Conservation (phyloP, 2,329 filamentous ascomycete species). For the Calonectria pauciramosa region DNA sequence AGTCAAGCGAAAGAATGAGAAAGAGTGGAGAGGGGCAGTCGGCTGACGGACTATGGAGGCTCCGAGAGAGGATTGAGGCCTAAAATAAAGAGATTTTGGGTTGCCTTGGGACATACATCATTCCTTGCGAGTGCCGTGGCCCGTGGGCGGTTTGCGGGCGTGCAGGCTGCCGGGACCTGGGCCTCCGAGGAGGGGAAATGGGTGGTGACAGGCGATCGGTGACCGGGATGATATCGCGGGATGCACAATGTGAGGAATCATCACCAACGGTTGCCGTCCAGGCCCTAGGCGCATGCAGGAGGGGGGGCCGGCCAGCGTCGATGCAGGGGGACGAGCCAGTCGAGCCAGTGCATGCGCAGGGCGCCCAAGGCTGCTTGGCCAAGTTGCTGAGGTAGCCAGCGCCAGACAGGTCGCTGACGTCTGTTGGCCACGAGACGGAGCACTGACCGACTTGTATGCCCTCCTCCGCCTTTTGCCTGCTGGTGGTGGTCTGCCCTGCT, state of each 20-base stretch:
- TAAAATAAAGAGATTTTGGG: slow-evolving; percentile 11
- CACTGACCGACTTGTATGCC: not conserved
- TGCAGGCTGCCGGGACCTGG: not conserved
- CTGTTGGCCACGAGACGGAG: not conserved
- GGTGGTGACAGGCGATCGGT: slow-evolving; percentile 17
- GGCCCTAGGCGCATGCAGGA: slow-evolving; percentile 6
- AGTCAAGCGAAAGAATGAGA: slow-evolving; percentile 23
- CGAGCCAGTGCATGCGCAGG: not conserved
- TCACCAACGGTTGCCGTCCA: slow-evolving; percentile 12
- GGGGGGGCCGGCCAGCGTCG: not conserved
- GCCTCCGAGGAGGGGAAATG: slow-evolving; percentile 3
- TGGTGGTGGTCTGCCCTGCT: not conserved
- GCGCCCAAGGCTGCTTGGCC: not conserved
- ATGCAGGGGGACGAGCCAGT: slow-evolving; percentile 2
- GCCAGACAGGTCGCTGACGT: not conserved
- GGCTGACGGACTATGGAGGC: not conserved
- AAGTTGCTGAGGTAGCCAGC: not conserved
- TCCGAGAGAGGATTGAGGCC: not conserved
- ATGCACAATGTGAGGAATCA: slow-evolving; percentile 18
- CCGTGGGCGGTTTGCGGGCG: slow-evolving; percentile 3
- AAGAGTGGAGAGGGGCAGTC: slow-evolving; percentile 16
- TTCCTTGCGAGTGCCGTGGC: slow-evolving; percentile 7
- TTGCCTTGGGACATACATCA: not conserved
- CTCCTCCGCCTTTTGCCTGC: not conserved
- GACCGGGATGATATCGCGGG: slow-evolving; percentile 18